Percentiles rank a stretch among this genome's conserved stretches.
phyloP scores from a whole-genome alignment of 208 protist species.

The Acanthamoeba triangularis region DNA sequence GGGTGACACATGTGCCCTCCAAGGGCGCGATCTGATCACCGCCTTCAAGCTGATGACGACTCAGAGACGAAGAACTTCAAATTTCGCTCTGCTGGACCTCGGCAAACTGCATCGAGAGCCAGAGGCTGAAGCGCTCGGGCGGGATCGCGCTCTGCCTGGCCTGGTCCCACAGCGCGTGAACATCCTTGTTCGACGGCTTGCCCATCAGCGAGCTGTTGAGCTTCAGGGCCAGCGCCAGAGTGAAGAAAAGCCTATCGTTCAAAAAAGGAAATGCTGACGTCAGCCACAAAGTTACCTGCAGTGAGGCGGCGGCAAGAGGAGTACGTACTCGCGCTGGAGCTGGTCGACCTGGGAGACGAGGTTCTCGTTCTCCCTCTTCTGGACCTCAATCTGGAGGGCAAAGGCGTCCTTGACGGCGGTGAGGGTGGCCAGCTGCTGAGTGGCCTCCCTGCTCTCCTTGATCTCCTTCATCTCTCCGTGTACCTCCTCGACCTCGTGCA shows the following conservation, averaged over 20 bases:
- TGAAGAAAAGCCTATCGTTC: slow-evolving; percentile 9
- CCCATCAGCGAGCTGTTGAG: slow-evolving; percentile 31
- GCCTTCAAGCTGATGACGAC: too few species aligned
- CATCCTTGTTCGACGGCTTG: not conserved
- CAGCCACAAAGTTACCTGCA: too few species aligned
- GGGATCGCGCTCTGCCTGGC: not conserved
- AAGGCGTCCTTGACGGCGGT: slow-evolving; percentile 50
- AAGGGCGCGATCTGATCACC: too few species aligned
- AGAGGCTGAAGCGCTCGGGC: not conserved
- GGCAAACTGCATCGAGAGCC: not conserved
- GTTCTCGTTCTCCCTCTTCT: slow-evolving; percentile 54
- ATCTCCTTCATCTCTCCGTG: slow-evolving; percentile 20
- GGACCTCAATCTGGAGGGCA: slow-evolving; percentile 28
- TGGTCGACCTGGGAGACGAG: not conserved
- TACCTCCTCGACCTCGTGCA: not conserved
- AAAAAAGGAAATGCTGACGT: not conserved
- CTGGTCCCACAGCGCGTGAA: not conserved
- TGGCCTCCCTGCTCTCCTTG: slow-evolving; percentile 20
- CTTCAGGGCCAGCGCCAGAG: slow-evolving; percentile 18
- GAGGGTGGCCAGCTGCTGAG: slow-evolving; percentile 40
- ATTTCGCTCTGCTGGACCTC: too few species aligned
- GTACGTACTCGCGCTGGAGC: slow-evolving; percentile 38
- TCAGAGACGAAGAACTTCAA: too few species aligned
- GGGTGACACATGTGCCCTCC: too few species aligned
- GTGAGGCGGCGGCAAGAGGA: too few species aligned